Conservation (phyloP, 2,329 filamentous ascomycete genomes). For the Ustulina deusta region DNA sequence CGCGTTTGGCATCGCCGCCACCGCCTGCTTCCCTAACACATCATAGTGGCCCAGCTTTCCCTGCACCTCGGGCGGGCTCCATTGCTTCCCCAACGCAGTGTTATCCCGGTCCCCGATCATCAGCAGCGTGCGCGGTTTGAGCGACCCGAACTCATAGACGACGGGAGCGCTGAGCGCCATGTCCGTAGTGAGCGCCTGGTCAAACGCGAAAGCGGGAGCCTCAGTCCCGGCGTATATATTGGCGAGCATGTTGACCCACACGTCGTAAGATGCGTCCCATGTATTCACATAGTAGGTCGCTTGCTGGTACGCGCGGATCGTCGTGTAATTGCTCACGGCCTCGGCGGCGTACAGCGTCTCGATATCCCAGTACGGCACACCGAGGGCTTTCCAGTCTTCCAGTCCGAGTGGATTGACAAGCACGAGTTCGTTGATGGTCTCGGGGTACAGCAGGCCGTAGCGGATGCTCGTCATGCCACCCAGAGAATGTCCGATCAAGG, state of each 20-base stretch:
- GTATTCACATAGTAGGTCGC: constrained; percentile 61
- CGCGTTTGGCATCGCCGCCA: constrained; percentile 57
- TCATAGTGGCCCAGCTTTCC: constrained; percentile 62
- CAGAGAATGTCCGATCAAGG: constrained; percentile 66
- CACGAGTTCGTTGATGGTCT: constrained; percentile 57
- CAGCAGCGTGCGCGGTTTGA: constrained; percentile 61
- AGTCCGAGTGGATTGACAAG: constrained; percentile 65
- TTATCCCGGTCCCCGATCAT: constrained; percentile 65
- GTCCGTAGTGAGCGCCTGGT: constrained; percentile 65
- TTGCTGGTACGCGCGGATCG: constrained; percentile 61
- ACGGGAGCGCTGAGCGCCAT: constrained; percentile 66
- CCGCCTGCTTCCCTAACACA: constrained; percentile 60
- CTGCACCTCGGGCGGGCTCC: constrained; percentile 60
- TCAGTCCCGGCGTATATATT: constrained; percentile 62
- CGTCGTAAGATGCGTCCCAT: constrained; percentile 63
- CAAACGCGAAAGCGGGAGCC: constrained; percentile 57
- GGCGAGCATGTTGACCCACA: constrained; percentile 67
- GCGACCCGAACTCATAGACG: constrained; percentile 61
- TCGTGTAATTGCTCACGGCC: constrained; percentile 56
- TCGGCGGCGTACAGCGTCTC: constrained; percentile 56
- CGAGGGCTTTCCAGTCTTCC: constrained; percentile 65
- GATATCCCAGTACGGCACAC: constrained; percentile 60
- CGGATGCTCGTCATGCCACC: constrained; percentile 66
- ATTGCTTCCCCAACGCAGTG: constrained; percentile 67
- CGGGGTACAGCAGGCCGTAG: constrained; percentile 64